Evolutionary conservation across 768 basidiomycete species (phyloP).

Genomic region (Boletales sp.): DNA sequence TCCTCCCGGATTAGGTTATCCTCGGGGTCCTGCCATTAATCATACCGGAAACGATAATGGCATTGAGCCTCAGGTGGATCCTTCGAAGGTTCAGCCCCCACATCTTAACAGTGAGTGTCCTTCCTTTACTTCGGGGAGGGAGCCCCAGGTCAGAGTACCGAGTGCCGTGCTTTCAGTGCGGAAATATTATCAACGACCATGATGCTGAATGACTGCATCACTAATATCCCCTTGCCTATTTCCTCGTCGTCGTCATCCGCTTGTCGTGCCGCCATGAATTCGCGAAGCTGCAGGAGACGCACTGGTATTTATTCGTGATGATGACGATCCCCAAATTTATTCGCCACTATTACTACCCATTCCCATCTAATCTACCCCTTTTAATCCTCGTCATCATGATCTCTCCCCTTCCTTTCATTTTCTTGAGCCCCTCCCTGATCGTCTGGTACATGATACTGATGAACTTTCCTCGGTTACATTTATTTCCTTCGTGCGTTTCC

Average conservation of each 20-base stretch:
- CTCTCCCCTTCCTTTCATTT: constrained; percentile 30
- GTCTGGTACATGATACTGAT: constrained; percentile 45
- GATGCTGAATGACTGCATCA: constrained; percentile 40
- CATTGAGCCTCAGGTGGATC: constrained; percentile 22
- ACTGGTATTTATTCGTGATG: constrained; percentile 19
- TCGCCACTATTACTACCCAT: constrained; percentile 6
- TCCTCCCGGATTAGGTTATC: constrained; percentile 62
- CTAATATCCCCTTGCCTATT: constrained; percentile 17
- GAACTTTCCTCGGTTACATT: constrained; percentile 26
- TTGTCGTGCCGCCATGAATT: constrained; percentile 25
- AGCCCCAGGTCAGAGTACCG: constrained; percentile 77
- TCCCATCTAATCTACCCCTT: constrained; percentile 2
- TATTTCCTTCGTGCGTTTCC: constrained; percentile 18
- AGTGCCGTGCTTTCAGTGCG: constrained; percentile 89
- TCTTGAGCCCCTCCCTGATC: constrained; percentile 41
- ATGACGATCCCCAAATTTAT: constrained; percentile 13
- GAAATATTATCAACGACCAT: constrained; percentile 73
- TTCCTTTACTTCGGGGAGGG: constrained; percentile 65
- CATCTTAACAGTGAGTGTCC: constrained; percentile 62
- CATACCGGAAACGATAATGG: constrained; percentile 14
- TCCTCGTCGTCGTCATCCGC: constrained; percentile 24
- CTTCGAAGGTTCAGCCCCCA: constrained; percentile 19
- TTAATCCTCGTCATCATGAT: constrained; percentile 17
- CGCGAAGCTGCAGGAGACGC: constrained; percentile 24
- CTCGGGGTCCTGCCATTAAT: constrained; percentile 29